Evolutionary conservation across 371 early-diverging fungal species (phyloP), one percentile per base, ranked within the genome.

Genomic region (Mortierella sp.): DNA sequence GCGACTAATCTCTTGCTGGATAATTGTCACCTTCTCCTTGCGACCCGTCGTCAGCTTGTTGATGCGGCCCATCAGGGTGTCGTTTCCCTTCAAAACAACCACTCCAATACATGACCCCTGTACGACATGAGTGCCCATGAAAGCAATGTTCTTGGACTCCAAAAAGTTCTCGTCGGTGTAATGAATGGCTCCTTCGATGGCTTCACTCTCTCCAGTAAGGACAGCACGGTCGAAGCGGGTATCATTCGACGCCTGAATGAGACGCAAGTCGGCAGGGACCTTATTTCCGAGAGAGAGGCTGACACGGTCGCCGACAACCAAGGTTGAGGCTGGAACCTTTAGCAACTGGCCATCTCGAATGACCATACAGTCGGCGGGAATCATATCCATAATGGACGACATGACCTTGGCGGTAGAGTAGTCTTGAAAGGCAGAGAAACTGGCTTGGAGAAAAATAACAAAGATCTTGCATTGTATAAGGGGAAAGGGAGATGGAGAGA

Each of bases 391-490:
- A 79, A 97, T 96, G 4, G 95, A 93, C 52, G 92, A 90, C 95
- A 97, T 94, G 38, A 96, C 93, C 44, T 85, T 88, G 54, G 89
- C 84, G 0, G 96, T 92, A 11, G 92, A 91, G 91, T 92, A 95
- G 81, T 96, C 95, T 84, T 95, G 94, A 90, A 91, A 94, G 24
- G 94, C 95, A 42, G 91, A 92, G 82, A 95, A 95, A 50, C 89
- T 72, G 0, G 94, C 92, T 84, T 93, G 94, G n/a, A 94, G 73
- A 45, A 91, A 82, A 50, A 95, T 91, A 54, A 95, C 94, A 63
- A 94, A 82, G 31, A 95, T 84, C 88, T 85, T 48, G 21, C 38
- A 50, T 38, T 19, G 42, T 11, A 26, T 55, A 50, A 16, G 3
- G 50, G 16, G 14, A 50, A 16, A 50, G 34, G 19, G 19, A 8